Evolutionary conservation across 129 eudicot genomes (phyloP), one percentile per base, ranked within the genome.

Genomic region (Cynara cardunculus): DNA sequence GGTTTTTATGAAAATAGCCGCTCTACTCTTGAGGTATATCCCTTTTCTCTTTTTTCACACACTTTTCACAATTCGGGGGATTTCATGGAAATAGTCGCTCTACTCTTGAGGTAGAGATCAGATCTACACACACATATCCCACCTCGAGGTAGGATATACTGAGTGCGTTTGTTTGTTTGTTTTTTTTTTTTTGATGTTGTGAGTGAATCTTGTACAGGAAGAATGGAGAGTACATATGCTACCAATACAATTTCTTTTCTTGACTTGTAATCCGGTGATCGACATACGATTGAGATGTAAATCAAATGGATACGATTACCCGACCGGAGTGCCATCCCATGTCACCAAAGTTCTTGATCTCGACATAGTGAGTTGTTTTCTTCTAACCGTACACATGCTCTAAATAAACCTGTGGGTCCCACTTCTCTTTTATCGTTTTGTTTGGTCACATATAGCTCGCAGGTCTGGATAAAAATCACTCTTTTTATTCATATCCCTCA

Each of bases 201-300:
- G 16, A 32, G 32, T 62, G 25, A 73, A 71, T 46, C 5, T 65
- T 69, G 31, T 77, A 71, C 87, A 92, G 98, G 99, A 94, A 80
- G 96, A 90, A 83, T 94, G 99, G 97, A 89, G 96, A 85, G 89
- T 94, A 11, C 92, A 90, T 69, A 94, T 94, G 99, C 84, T 89
- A 73, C 99, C 99, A 1, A 83, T 92, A 86, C 89, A 94, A 25
- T 94, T 94, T 87, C 82, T 90, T 18, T 94, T 92, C 84, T 66
- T 87, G 46, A 90, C 91, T 0, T 92, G 87, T 69, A 77, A 26
- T 13, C 99, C 99, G 4, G 96, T 92, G 13, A 84, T 94, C 16
- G 97, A 92, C 83, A 86, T 90, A 91, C 89, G 93, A 56, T 70
- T 92, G 79, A 90, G 90, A 72, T 92, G 96, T 84, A 94, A 85